These are phyloP conservation scores for Pichia inconspicua DNA, from an alignment of 1,139 yeast genomes.

Conservation along the genomic window DNA sequence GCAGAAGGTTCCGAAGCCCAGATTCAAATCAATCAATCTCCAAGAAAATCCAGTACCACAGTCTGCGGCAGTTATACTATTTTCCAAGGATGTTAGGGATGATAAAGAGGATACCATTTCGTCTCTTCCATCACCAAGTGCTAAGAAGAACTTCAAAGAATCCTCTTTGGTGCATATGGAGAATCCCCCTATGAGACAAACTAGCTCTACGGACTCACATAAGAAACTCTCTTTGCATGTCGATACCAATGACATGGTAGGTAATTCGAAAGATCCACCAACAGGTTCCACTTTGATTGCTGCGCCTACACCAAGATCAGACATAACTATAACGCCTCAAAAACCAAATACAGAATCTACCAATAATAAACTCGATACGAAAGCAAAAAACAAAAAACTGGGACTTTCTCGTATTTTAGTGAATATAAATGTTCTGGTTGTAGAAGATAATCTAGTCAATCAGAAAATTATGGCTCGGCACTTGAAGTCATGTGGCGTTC, in stretches of 20 bases:
- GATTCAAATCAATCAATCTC: conserved; percentile 12
- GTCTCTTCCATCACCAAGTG: conserved; percentile 8
- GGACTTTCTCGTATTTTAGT: conserved; percentile 53
- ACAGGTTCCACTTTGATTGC: neutral
- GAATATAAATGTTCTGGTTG: conserved; percentile 82
- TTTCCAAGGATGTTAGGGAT: conserved; percentile 22
- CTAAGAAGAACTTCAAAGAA: neutral
- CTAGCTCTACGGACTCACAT: conserved; percentile 3
- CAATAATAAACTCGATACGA: neutral
- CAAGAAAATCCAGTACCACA: conserved; percentile 11
- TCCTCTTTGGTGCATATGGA: neutral
- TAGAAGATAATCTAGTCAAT: conserved; percentile 92
- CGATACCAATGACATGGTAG: conserved; percentile 1
- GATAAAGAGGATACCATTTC: conserved; percentile 4
- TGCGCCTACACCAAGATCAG: conserved; percentile 7
- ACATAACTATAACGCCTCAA: conserved; percentile 4
- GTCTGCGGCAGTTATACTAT: conserved; percentile 25
- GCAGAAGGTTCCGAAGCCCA: conserved; percentile 24
- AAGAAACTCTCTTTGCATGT: conserved; percentile 6
- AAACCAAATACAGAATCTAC: neutral
- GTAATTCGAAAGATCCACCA: neutral
- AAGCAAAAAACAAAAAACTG: conserved; percentile 13
- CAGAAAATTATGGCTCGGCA: conserved; percentile 92
- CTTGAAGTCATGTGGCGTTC: conserved; percentile 75
- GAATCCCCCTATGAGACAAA: neutral